Percentiles rank a stretch among this genome's conserved stretches.
Conservation (phyloP, 2,329 filamentous ascomycete species). For the Sporothrix inflata region DNA sequence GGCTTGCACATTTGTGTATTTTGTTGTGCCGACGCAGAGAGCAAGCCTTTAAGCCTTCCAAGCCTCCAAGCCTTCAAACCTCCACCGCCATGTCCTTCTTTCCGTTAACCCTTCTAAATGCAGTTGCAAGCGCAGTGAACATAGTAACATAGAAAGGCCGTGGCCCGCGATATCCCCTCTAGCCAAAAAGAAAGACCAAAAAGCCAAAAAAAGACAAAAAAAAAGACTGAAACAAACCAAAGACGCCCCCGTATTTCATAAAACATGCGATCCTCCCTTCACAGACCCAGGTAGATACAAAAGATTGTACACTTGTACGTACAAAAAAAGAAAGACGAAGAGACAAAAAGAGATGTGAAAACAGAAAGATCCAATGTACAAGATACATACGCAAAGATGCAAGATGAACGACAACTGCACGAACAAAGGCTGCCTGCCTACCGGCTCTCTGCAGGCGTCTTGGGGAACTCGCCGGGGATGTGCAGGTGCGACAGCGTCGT, state of each 20-base stretch:
- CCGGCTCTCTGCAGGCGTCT: not conserved
- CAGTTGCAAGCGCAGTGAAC: not conserved
- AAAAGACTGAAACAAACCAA: constrained; percentile 14
- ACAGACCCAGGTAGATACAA: not conserved
- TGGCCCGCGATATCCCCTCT: not conserved
- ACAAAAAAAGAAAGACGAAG: not conserved
- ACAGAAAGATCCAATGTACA: not conserved
- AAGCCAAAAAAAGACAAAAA: not conserved
- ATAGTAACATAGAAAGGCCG: not conserved
- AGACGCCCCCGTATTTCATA: not conserved
- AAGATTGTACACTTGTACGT: not conserved
- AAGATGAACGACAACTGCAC: not conserved
- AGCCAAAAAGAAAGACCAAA: constrained; percentile 19
- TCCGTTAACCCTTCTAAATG: not conserved
- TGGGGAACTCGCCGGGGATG: constrained; percentile 64
- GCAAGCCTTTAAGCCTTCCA: not conserved
- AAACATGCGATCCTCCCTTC: not conserved
- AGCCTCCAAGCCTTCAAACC: not conserved
- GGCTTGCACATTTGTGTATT: not conserved
- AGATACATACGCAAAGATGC: not conserved
- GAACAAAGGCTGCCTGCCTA: no score
- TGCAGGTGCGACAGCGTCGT: constrained; percentile 67
- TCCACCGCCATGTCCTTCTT: not conserved
- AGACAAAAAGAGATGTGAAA: constrained; percentile 6
- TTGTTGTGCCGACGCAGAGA: not conserved